These are phyloP conservation scores for Lactuca sativa DNA, from an alignment of 129 eudicot genomes.

Conservation along the genomic window DNA sequence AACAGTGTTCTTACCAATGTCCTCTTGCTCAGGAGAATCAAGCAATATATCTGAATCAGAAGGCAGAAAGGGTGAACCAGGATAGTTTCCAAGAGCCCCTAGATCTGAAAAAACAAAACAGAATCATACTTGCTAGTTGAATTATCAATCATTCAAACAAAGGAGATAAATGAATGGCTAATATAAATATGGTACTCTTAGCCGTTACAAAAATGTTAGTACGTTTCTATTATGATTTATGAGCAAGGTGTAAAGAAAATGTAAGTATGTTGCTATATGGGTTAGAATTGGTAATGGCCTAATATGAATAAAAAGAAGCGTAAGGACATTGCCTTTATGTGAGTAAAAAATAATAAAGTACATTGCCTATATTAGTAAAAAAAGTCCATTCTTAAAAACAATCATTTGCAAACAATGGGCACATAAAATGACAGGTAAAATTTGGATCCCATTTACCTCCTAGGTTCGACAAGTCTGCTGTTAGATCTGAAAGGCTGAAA, in stretches of 20 bases:
- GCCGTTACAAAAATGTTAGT: no score
- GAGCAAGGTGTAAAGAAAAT: no score
- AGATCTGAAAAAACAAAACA: constrained; percentile 47
- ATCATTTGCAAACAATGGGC: constrained; percentile 4
- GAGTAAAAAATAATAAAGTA: no score
- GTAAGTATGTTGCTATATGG: no score
- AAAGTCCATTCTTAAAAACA: neutral
- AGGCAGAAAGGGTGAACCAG: constrained; percentile 90
- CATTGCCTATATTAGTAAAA: no score
- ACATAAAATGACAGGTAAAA: neutral
- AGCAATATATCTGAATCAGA: constrained; percentile 98
- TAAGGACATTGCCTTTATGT: no score
- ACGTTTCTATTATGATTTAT: no score
- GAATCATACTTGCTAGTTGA: neutral
- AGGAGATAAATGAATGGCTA: neutral
- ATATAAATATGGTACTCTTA: neutral
- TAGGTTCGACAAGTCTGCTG: constrained; percentile 90
- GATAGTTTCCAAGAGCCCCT: constrained; percentile 88
- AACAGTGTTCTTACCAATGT: constrained; percentile 56
- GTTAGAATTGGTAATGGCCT: no score
- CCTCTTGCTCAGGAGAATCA: constrained; percentile 92
- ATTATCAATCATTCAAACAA: neutral
- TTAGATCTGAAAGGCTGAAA: constrained; percentile 91
- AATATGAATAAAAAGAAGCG: no score
- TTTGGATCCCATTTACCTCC: constrained; percentile 60